Conservation (phyloP, 495 filamentous ascomycete genomes). For the Tuber microsphaerosporum region DNA sequence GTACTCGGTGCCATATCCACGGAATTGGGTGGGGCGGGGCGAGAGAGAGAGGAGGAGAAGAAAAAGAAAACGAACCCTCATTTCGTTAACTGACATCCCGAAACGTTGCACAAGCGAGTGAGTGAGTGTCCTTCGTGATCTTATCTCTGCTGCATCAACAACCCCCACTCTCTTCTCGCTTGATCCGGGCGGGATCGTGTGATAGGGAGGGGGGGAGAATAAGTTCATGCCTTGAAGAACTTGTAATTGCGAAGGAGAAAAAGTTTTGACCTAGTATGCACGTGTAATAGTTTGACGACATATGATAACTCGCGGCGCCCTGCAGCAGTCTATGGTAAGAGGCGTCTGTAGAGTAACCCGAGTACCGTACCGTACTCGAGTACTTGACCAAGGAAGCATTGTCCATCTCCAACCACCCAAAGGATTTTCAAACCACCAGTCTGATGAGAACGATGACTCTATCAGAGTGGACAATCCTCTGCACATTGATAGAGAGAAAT, state of each 20-base stretch:
- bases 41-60: background rate
- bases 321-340: no score
- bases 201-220: background rate
- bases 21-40: background rate
- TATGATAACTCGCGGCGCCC: no score
- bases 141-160: background rate
- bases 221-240: background rate
- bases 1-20: background rate
- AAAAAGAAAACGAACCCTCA: background rate
- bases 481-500: no score
- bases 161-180: background rate
- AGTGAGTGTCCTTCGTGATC: background rate
- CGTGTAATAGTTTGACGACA: no score
- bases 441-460: no score
- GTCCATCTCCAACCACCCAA: no score
- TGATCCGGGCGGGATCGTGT: background rate
- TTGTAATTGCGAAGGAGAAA: background rate
- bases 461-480: no score
- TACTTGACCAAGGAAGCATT: no score
- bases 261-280: no score
- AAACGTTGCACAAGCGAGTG: background rate
- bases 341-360: no score
- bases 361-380: no score
- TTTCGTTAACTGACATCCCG: background rate
- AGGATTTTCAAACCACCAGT: no score